These are phyloP conservation scores for Symbiodinium natans DNA, from an alignment of 73 alveolate genomes.

Conservation along the genomic window DNA sequence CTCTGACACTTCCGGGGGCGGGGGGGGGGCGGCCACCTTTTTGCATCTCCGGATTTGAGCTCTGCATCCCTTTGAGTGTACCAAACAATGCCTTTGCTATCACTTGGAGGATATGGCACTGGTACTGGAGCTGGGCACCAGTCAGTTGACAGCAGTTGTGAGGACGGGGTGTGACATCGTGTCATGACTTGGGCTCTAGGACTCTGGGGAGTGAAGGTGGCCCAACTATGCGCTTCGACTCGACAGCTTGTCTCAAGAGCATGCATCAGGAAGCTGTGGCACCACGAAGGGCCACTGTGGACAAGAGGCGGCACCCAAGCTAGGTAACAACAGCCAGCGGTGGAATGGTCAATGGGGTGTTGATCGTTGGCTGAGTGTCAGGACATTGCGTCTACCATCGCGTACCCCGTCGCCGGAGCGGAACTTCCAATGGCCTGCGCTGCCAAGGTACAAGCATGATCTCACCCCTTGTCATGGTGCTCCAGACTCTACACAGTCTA, in stretches of 20 bases:
- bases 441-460: background rate
- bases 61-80: too few relatives aligned
- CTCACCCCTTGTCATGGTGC: background rate
- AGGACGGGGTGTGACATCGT: background rate
- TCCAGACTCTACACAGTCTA: too few relatives aligned
- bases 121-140: slow-evolving; percentile 2
- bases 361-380: too few relatives aligned
- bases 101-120: background rate
- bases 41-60: too few relatives aligned
- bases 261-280: background rate
- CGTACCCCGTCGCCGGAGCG: slow-evolving; percentile 12
- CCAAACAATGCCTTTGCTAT: too few relatives aligned
- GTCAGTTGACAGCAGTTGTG: slow-evolving; percentile 13
- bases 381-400: slow-evolving; percentile 1
- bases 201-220: too few relatives aligned
- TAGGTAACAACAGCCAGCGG: background rate
- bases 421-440: background rate
- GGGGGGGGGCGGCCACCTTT: too few relatives aligned
- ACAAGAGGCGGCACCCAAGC: background rate
- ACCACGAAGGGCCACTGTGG: background rate
- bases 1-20: too few relatives aligned
- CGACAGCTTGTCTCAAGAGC: background rate
- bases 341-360: too few relatives aligned
- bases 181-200: too few relatives aligned
- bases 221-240: too few relatives aligned